Evolutionary conservation across 2,329 filamentous ascomycete species (phyloP).

Genomic region (Neonectria ditissima): DNA sequence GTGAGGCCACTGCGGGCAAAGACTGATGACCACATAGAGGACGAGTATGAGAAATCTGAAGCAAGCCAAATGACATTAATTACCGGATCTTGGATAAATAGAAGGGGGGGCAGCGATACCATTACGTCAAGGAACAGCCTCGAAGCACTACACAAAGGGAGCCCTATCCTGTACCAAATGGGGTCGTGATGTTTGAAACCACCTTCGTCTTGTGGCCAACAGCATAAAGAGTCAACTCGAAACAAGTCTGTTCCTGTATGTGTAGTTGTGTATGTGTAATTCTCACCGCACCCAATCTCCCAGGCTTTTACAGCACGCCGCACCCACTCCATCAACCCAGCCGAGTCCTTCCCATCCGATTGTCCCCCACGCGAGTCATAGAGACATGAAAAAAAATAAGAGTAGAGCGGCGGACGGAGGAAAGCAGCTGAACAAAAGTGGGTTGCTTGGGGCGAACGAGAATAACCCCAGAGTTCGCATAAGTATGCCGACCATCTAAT

Average conservation of each 20-base stretch:
- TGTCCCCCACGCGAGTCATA: slow-evolving; percentile 17
- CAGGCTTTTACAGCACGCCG: slow-evolving; percentile 29
- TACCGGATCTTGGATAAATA: slow-evolving; percentile 16
- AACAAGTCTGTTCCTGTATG: slow-evolving; percentile 29
- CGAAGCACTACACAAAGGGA: slow-evolving; percentile 3
- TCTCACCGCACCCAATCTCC: slow-evolving; percentile 23
- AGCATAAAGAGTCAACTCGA: slow-evolving; percentile 1
- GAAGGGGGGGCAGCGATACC: slow-evolving; percentile 13
- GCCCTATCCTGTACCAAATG: not conserved
- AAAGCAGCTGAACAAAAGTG: not conserved
- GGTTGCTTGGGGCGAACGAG: not conserved
- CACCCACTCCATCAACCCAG: slow-evolving; percentile 12
- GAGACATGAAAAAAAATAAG: slow-evolving; percentile 13
- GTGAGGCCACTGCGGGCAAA: not conserved
- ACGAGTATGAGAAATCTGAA: slow-evolving; percentile 21
- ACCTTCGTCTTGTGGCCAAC: slow-evolving; percentile 4
- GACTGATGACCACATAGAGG: slow-evolving; percentile 10
- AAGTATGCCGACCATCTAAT: slow-evolving; percentile 20
- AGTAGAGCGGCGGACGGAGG: slow-evolving; percentile 1
- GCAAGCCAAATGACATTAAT: slow-evolving; percentile 11
- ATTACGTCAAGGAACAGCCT: not conserved
- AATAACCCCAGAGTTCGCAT: slow-evolving; percentile 8
- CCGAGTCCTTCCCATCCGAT: slow-evolving; percentile 17
- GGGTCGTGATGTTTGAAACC: not conserved
- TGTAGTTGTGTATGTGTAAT: slow-evolving; percentile 24